A percentile compares a stretch with the other conserved stretches of the same genome.
phyloP scores from a whole-genome alignment of 2,329 filamentous ascomycete genomes.

The Elsinoe perseae region DNA sequence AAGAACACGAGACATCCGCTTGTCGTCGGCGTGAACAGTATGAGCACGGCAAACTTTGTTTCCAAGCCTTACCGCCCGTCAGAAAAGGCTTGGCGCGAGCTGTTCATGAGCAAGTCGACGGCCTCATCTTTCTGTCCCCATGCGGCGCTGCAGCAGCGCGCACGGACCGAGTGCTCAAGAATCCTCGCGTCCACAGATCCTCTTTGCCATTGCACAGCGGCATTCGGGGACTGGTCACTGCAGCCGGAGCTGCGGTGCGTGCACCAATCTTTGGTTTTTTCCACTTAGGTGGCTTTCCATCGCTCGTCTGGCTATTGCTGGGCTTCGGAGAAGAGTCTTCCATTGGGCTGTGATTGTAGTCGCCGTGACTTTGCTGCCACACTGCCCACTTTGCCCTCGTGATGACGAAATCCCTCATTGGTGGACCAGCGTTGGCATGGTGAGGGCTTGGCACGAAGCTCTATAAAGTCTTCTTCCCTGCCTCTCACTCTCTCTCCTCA shows the following conservation, averaged over 20 bases:
- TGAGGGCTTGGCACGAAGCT: too few relatives aligned
- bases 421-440: not conserved
- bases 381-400: not conserved
- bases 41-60: not conserved
- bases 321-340: not conserved
- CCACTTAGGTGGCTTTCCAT: not conserved
- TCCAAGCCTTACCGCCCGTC: not conserved
- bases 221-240: not conserved
- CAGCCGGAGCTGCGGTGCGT: not conserved
- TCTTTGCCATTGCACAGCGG: not conserved
- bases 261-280: not conserved
- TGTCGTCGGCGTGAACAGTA: too few relatives aligned
- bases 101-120: not conserved
- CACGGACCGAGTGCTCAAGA: not conserved
- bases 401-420: not conserved
- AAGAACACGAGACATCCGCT: too few relatives aligned
- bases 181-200: not conserved
- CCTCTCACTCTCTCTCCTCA: not conserved
- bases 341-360: not conserved
- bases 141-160: not conserved
- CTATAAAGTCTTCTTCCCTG: too few relatives aligned
- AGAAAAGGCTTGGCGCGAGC: not conserved
- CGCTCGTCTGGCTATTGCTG: not conserved
- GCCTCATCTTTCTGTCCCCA: not conserved
- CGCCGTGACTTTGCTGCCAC: not conserved